These are phyloP conservation scores for Eucalyptus fibrosa DNA, from an alignment of 345 rosid genomes.

Conservation along the genomic window DNA sequence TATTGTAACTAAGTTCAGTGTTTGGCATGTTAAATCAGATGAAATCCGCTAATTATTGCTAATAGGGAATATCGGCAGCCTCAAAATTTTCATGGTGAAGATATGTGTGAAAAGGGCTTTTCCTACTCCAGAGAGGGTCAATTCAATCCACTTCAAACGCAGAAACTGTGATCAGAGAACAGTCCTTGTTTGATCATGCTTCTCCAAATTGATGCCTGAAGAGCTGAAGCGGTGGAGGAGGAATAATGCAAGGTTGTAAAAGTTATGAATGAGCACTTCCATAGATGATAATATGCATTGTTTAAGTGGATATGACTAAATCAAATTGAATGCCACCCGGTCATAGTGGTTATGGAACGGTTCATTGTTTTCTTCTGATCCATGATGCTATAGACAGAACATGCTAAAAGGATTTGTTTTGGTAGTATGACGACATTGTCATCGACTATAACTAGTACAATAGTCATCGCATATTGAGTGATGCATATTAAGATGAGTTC, in stretches of 20 bases:
- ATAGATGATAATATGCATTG: background rate
- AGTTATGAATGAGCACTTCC: background rate
- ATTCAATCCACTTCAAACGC: background rate
- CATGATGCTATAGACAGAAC: background rate
- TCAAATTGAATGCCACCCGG: background rate
- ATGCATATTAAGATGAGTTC: background rate
- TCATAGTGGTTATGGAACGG: background rate
- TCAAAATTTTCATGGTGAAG: background rate
- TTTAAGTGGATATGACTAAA: background rate
- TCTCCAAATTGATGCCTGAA: background rate
- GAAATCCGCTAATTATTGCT: no score
- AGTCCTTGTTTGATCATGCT: background rate
- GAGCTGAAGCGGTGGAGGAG: background rate
- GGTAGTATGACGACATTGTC: background rate
- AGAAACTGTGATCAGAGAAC: background rate
- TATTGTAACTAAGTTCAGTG: no score
- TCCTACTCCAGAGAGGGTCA: background rate
- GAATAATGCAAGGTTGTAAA: background rate
- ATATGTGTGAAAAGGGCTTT: background rate
- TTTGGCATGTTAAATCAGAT: no score
- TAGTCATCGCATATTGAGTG: background rate
- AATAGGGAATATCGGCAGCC: no score
- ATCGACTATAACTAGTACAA: accelerated
- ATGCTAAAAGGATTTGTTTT: no score
- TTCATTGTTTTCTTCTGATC: background rate